Conservation (phyloP, 495 filamentous ascomycete species). For the Neurospora terricola region DNA sequence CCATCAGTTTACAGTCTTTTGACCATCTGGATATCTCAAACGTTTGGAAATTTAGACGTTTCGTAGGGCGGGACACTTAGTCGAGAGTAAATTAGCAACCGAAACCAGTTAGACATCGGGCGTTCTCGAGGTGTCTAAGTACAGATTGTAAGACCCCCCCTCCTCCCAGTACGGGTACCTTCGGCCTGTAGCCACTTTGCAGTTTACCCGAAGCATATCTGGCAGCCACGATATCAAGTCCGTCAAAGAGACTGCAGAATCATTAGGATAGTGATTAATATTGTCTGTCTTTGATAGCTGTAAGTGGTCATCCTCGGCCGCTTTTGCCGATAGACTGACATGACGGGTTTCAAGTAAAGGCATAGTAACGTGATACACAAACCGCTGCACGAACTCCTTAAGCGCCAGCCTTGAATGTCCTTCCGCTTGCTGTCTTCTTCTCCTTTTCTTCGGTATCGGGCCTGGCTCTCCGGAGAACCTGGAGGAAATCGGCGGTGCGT, state of each 20-base stretch:
- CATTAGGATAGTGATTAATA: background rate
- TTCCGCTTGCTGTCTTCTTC: conserved; percentile 92
- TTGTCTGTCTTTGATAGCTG: background rate
- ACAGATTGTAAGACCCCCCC: no score
- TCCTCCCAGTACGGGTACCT: no score
- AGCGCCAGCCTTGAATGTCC: conserved; percentile 63
- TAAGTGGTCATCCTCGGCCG: background rate
- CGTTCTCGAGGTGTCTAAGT: no score
- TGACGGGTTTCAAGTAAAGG: background rate
- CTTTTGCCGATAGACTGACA: background rate
- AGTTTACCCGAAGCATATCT: background rate
- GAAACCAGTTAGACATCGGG: no score
- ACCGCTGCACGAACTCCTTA: conserved; percentile 1
- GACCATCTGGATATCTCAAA: no score
- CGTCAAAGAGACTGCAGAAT: background rate
- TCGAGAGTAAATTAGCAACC: no score
- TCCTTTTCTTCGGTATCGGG: conserved; percentile 96
- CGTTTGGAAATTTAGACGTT: no score
- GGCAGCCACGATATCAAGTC: background rate
- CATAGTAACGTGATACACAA: background rate
- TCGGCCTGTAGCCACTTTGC: background rate
- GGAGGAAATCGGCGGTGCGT: conserved; percentile 94
- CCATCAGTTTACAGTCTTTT: no score
- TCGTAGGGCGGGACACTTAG: no score
- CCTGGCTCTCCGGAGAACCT: conserved; percentile 85